These are phyloP conservation scores for Chlorella sp. DNA, from an alignment of 139 green algal species.

Conservation along the genomic window DNA sequence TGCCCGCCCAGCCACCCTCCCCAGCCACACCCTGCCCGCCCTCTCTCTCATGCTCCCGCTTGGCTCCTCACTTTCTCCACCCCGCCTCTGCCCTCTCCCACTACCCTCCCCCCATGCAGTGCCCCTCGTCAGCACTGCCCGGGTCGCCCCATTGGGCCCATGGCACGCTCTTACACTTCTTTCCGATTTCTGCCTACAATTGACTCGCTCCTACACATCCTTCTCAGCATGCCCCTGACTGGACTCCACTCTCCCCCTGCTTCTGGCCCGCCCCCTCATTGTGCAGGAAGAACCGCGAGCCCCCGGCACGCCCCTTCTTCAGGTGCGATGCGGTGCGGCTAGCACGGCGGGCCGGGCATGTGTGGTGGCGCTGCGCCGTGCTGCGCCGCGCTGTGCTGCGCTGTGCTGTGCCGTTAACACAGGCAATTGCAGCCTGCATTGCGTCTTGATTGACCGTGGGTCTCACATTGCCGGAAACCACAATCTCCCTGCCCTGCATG, in stretches of 20 bases:
- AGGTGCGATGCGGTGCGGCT: not conserved
- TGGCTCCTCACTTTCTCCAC: too few species aligned
- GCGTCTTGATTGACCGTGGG: not conserved
- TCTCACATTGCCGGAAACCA: too few species aligned
- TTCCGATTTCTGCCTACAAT: too few species aligned
- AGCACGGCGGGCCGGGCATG: not conserved
- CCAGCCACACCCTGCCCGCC: too few species aligned
- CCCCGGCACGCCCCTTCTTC: constrained; percentile 20
- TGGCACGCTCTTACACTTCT: too few species aligned
- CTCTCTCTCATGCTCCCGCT: too few species aligned
- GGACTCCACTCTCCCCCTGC: not conserved
- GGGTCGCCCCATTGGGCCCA: too few species aligned
- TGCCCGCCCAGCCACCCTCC: too few species aligned
- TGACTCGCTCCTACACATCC: too few species aligned
- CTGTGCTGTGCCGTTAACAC: not conserved
- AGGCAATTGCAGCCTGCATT: not conserved
- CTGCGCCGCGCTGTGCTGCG: not conserved
- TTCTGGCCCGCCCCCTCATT: not conserved
- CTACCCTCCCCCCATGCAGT: too few species aligned
- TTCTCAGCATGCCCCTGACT: not conserved
- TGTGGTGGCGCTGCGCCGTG: not conserved
- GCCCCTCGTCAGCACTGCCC: too few species aligned
- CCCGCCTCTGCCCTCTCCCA: too few species aligned
- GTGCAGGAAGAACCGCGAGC: constrained; percentile 16
- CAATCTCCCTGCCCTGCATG: not conserved